Conservation (phyloP, 257 asterid genomes). For the Solanum tarijense region DNA sequence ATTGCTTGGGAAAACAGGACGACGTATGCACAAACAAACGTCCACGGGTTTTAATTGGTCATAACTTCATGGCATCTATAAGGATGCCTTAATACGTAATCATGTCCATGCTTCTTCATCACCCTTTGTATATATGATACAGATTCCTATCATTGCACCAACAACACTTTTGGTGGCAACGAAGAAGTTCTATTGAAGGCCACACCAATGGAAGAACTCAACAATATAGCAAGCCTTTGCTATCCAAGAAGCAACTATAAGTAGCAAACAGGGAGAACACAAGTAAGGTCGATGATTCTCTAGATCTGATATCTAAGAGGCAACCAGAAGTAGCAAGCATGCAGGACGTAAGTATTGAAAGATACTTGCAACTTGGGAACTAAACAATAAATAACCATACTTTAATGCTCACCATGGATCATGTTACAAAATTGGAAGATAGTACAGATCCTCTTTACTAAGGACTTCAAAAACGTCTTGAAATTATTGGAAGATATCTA, state of each 20-base stretch:
- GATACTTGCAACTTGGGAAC: neutral
- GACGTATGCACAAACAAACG: neutral
- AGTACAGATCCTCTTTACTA: neutral
- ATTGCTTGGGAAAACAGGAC: neutral
- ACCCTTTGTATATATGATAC: neutral
- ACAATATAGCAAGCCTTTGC: neutral
- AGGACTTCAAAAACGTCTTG: neutral
- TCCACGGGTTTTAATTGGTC: neutral
- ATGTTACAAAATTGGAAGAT: neutral
- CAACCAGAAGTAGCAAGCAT: neutral
- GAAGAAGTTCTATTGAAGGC: neutral
- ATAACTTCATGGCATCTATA: neutral
- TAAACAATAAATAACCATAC: neutral
- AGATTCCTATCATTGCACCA: neutral
- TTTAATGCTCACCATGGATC: neutral
- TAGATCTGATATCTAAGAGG: neutral
- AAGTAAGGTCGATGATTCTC: neutral
- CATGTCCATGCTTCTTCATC: neutral
- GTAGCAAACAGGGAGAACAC: neutral
- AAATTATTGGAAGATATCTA: neutral
- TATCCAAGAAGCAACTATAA: neutral
- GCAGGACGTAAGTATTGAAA: neutral
- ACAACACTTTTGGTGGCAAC: neutral
- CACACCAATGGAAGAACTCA: neutral
- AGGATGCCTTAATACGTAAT: neutral